Base-by-base conservation (phyloP, 176 grass and related monocot species). In the Tillandsia leiboldiana region DNA sequence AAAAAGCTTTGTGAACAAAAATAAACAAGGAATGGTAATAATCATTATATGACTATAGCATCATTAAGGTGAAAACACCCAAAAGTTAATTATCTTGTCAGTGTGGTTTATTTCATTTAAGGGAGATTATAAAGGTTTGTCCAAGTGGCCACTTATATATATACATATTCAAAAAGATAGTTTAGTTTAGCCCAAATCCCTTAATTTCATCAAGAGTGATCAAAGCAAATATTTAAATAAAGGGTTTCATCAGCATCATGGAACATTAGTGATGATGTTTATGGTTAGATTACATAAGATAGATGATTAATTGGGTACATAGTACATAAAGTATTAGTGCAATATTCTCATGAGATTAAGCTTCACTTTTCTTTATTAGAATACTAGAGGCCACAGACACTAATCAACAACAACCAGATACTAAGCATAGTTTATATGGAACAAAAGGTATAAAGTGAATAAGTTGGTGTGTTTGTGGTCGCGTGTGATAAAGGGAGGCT, bases 381-480 rank as follows among this genome's bases (percentile, higher is more conserved):
- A 29, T 22, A 47, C 70, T 8, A 28, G 58, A 14, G 12, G 20
- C 33, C 33, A 42, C 33, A 42, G 3, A 33, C 29, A 33, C 49
- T n/a, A 20, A 49, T 17, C 33, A 51, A 49, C 51, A 72, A 65
- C 18, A 51, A 72, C 9, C n/a, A 50, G 14, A 51, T 51, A 58
- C 58, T 63, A 11, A 22, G 57, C 57, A 64, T 18, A 12, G 11
- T 64, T 54, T 63, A 50, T 12, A 51, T 1, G 20, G 18, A 62
- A 29, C 12, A 18, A 51, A 26, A 74, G 42, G 23, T 49, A 7
- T 42, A 42, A 65, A 65, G 59, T 28, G 27, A 12, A 63, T 42
- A 59, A 15, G 51, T 12, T 65, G 29, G 72, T 74, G 58, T 74
- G 47, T 2, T 51, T 51, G 72, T 74, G 72, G 72, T 59, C 72